Percentiles rank a stretch among this genome's conserved stretches.
Conservation (phyloP, 2,329 filamentous ascomycete species). For the Ceratocystis cubensis region DNA sequence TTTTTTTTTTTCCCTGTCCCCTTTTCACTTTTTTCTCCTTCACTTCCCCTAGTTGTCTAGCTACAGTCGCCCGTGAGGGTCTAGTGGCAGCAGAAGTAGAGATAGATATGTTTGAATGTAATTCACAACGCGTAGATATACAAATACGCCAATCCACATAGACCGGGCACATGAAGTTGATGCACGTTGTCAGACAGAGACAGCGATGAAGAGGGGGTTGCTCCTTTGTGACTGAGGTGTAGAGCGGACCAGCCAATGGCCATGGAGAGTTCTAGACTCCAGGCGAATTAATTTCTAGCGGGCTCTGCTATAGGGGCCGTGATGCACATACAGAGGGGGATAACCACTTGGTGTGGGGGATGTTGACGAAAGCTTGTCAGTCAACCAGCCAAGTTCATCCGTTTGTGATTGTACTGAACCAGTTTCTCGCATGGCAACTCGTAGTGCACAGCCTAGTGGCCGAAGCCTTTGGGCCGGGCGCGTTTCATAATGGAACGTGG, state of each 20-base stretch:
- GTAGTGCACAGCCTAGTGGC: no score
- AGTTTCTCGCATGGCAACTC: no score
- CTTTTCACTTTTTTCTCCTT: neutral
- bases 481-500: no score
- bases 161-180: neutral
- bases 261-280: neutral
- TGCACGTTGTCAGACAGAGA: neutral
- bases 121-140: neutral
- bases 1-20: no score
- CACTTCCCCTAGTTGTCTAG: neutral
- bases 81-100: neutral
- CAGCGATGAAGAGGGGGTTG: neutral
- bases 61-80: neutral
- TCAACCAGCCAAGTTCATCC: no score
- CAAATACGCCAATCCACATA: neutral
- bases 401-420: no score
- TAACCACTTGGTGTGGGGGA: neutral
- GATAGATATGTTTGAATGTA: neutral
- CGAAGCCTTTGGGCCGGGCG: no score
- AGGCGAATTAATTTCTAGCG: neutral
- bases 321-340: neutral
- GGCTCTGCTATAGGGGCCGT: neutral
- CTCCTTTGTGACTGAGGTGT: neutral
- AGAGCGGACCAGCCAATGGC: neutral
- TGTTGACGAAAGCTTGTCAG: no score